Evolutionary conservation across 352 stramenopile genomes (phyloP), one percentile per base, ranked within the genome.

Genomic region (Globisporangium parvum): DNA sequence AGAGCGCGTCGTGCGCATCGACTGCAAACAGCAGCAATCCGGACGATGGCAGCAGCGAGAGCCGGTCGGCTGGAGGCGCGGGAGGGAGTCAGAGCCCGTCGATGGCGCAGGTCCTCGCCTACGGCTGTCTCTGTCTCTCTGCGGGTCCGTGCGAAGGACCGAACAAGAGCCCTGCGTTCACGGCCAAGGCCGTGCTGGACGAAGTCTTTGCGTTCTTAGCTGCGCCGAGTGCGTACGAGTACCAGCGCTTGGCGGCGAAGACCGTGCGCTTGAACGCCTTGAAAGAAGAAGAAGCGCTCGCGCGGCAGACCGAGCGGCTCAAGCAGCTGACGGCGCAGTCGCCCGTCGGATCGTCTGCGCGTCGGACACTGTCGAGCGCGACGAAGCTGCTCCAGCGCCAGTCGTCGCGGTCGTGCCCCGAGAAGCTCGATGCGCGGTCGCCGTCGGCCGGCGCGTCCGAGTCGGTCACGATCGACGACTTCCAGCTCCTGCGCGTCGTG

Each of bases 401-500:
- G 28, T 24, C 42, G 17, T 61, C 55, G 24, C 50, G 57, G 24
- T 64, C 61, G 33, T 52, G 40, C 18, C 47, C 55, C 3, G 47
- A 60, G 21, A 42, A 51, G 26, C 14, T 62, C 24, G 48, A 62
- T 5, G 18, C 39, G 11, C 35, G 3, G 10, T 48, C 24, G 26
- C 44, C 11, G 35, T 35, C 44, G 21, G 17, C 31, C 2, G 31
- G 31, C 14, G 39, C 39, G 14, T 46, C 21, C 3, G 49, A 62
- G 26, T 40, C 57, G 15, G 57, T 63, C 26, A 57, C 50, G 9
- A 66, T 52, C 24, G 37, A 60, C 46, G 41, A 46, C 24, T 52
- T 53, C 33, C 87, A 99, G 58, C 67, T 99, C 3, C 75, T 99
- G 23, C 95, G 92, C 24, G 95, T 99, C 3, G 96, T 99, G 15